A percentile compares a stretch with the other conserved stretches of the same genome.
Conservation (phyloP, 208 protist genomes). For the Trypanosoma scelopori region DNA sequence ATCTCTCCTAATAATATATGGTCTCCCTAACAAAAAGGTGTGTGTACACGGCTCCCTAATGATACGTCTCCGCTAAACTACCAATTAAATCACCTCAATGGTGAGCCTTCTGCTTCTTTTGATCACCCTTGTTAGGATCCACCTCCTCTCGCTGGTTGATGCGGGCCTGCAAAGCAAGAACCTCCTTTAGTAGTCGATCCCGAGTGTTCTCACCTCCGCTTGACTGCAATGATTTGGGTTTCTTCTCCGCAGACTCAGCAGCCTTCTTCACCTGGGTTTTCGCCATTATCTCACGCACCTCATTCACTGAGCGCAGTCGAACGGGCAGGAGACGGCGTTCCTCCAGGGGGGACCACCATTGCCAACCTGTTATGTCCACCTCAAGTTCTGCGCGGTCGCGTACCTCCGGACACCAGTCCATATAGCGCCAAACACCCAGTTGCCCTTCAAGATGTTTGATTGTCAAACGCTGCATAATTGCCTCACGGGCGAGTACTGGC, state of each 20-base stretch:
- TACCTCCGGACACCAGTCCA: constrained; percentile 93
- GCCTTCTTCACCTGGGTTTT: constrained; percentile 80
- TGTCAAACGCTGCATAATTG: constrained; percentile 91
- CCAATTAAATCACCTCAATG: constrained; percentile 37
- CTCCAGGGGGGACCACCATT: constrained; percentile 88
- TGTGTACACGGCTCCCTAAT: constrained; percentile 11
- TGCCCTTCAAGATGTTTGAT: constrained; percentile 93
- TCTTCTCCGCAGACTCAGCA: constrained; percentile 51
- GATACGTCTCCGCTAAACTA: constrained; percentile 7
- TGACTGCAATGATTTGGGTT: constrained; percentile 42
- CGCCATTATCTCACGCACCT: constrained; percentile 89
- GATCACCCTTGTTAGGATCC: constrained; percentile 23
- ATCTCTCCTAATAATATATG: not conserved
- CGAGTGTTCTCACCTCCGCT: constrained; percentile 64
- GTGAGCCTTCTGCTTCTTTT: constrained; percentile 67
- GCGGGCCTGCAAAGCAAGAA: constrained; percentile 86
- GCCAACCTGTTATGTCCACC: constrained; percentile 81
- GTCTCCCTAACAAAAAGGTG: not conserved
- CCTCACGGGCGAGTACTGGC: constrained; percentile 90
- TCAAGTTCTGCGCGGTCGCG: constrained; percentile 91
- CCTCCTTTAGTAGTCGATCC: constrained; percentile 88
- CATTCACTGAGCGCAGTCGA: constrained; percentile 84
- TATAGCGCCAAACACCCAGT: constrained; percentile 91
- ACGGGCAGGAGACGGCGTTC: constrained; percentile 85
- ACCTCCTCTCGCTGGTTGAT: constrained; percentile 85